Evolutionary conservation across 139 green algal genomes (phyloP), one percentile per base, ranked within the genome.

Genomic region (Deuterostichococcus epilithicus): DNA sequence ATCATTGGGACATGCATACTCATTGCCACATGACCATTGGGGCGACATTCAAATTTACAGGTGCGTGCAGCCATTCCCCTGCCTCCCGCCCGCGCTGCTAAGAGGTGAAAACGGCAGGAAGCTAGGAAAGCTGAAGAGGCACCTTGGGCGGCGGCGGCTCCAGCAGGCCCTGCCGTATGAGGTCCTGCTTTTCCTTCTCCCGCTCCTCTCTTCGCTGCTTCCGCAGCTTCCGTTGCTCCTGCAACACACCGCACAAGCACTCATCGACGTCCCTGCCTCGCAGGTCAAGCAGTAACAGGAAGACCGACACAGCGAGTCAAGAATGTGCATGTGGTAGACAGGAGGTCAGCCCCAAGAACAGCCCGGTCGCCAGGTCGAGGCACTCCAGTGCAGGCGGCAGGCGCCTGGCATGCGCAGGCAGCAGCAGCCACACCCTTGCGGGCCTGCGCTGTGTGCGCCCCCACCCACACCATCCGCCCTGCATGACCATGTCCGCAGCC

Each of bases 171-270:
- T 87, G 86, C 36, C 82, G 78, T n/a, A 98, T 93, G 63, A 99
- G 88, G 81, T 98, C 94, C 88, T 99, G 95, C 87, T 96, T 95
- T 85, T 99, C 96, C 87, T 96, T 94, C 81, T 99, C 96, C 0
- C 94, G 76, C 45, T 94, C 93, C 70, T 91, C 68, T 15, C 96
- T 86, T 69, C 91, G 79, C 87, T 99, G 96, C 75, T 90, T 98
- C 32, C 96, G 84, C 86, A 99, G 81, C 91, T 99, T 99, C 81
- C 97, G 96, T 80, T 90, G 76, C 83, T 98, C 94, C 82, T 90
- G 77, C 72, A 69, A 28, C 0, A 78, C 60, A 6, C 47, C 3
- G 28, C 33, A 52, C 18, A 44, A 13, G 38, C 2, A 36, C 28
- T 37, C 38, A 66, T 38, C n/a, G 3, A 37, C 26, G 22, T 45